Evolutionary conservation across 2,329 filamentous ascomycete species (phyloP), one percentile per base, ranked within the genome.

Genomic region (Claviceps africana): DNA sequence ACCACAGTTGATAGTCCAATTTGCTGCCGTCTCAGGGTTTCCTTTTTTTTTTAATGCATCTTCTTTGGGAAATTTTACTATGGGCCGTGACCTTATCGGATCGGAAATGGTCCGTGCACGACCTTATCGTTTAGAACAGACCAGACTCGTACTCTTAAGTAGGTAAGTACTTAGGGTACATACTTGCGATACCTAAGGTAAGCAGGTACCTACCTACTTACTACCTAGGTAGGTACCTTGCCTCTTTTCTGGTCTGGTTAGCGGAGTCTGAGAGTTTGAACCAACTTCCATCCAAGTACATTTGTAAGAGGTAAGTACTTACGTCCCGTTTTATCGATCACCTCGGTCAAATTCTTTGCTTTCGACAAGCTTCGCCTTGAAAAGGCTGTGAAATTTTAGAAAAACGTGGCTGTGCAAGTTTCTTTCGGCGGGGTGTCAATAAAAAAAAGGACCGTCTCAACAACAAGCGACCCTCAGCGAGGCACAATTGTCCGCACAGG

Each of bases 51-150:
- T 42, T 10, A 5, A 19, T 28, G 21, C 19, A 35, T 45, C 37
- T 47, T 17, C 31, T 47, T 17, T 31, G 45, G 33, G 49, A 52
- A 43, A 45, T 48, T 53, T 53, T 53, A 47, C 25, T 45, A 30
- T 39, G 39, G 35, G 52, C 19, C 13, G 13, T 9, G 2, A 25
- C 33, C 48, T 53, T 48, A 53, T 53, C 52, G 22, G 43, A 6
- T 3, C n/a, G n/a, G 5, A 15, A 37, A 13, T 48, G 48, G 44
- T 35, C 31, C 52, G 52, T 51, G 48, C 48, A 40, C 35, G 7
- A 13, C 22, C 19, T 53, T 53, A 51, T 53, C 51, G 45, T 37
- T n/a, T 37, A 37, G n/a, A 37, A n/a, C 35, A 15, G 35, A n/a
- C 15, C 15, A 6, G 35, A n/a, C 31, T 33, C 9, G 2, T 9